A percentile compares a stretch with the other conserved stretches of the same genome.
phyloP scores from a whole-genome alignment of 1,139 yeast genomes.

The Sugiyamaella xylanicola region DNA sequence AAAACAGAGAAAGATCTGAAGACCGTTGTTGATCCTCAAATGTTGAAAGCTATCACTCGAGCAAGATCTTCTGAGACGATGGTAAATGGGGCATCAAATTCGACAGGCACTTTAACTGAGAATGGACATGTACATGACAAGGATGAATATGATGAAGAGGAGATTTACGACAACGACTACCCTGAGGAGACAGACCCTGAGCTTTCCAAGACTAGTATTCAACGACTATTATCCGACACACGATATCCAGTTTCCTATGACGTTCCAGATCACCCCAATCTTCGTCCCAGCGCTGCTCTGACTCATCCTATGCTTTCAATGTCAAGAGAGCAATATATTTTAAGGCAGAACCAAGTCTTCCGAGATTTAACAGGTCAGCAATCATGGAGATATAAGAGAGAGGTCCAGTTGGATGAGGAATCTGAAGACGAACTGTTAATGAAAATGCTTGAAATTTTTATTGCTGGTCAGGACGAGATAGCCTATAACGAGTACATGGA shows the following conservation, averaged over 20 bases:
- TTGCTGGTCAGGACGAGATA: slow-evolving; percentile 31
- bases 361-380: slow-evolving; percentile 28
- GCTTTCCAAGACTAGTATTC: slow-evolving; percentile 9
- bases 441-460: slow-evolving; percentile 26
- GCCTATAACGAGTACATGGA: slow-evolving; percentile 28
- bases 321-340: slow-evolving; percentile 30
- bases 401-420: slow-evolving; percentile 9
- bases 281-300: slow-evolving; percentile 1
- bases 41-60: neutral
- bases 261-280: slow-evolving; percentile 8
- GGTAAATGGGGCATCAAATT: neutral
- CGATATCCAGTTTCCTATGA: slow-evolving; percentile 1
- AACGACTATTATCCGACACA: slow-evolving; percentile 8
- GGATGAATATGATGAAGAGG: neutral
- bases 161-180: neutral
- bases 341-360: slow-evolving; percentile 29
- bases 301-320: slow-evolving; percentile 20
- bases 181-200: neutral
- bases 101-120: neutral
- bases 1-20: neutral
- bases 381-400: slow-evolving; percentile 27
- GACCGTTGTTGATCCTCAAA: slow-evolving; percentile 1
- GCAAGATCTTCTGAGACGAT: neutral
- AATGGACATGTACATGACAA: neutral
- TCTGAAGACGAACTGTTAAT: slow-evolving; percentile 20